These are phyloP conservation scores for Dryas octopetala DNA, from an alignment of 306 rosid genomes.

Conservation along the genomic window DNA sequence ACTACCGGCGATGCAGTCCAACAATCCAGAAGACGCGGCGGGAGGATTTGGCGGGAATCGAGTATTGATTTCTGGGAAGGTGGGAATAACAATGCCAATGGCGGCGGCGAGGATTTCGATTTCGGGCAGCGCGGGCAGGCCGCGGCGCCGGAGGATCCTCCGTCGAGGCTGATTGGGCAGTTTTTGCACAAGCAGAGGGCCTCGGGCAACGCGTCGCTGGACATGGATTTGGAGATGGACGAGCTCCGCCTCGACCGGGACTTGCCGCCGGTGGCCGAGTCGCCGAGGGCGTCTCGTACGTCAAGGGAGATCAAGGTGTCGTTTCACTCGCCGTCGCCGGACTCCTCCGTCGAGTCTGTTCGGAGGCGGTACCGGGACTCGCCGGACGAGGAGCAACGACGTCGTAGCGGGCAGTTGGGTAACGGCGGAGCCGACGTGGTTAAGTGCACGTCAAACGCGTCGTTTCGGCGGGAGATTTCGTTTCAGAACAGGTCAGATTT, in stretches of 20 bases:
- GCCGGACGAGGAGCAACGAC: constrained; percentile 11
- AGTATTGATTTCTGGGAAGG: constrained; percentile 59
- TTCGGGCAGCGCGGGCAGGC: constrained; percentile 24
- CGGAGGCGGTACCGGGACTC: constrained; percentile 54
- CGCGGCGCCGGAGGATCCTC: constrained; percentile 63
- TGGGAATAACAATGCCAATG: not conserved
- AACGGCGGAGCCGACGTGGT: constrained; percentile 47
- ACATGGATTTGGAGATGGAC: constrained; percentile 95
- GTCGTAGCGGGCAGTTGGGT: not conserved
- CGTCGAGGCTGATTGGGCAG: constrained; percentile 67
- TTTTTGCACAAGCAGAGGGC: constrained; percentile 74
- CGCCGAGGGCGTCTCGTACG: constrained; percentile 38
- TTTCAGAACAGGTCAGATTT: constrained; percentile 45
- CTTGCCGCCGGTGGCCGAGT: constrained; percentile 55
- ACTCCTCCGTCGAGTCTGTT: constrained; percentile 27
- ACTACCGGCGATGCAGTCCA: not conserved
- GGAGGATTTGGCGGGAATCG: constrained; percentile 53
- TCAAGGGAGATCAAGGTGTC: constrained; percentile 64
- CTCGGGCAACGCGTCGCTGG: constrained; percentile 67
- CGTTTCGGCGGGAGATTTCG: constrained; percentile 52
- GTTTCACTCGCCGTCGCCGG: constrained; percentile 43
- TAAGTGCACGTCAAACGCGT: constrained; percentile 70
- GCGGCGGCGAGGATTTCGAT: constrained; percentile 35
- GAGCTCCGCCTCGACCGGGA: constrained; percentile 51
- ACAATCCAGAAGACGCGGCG: not conserved